Evolutionary conservation across 1,284 basidiomycete genomes (phyloP).

Genomic region (Sphaerobolus stellatus): DNA sequence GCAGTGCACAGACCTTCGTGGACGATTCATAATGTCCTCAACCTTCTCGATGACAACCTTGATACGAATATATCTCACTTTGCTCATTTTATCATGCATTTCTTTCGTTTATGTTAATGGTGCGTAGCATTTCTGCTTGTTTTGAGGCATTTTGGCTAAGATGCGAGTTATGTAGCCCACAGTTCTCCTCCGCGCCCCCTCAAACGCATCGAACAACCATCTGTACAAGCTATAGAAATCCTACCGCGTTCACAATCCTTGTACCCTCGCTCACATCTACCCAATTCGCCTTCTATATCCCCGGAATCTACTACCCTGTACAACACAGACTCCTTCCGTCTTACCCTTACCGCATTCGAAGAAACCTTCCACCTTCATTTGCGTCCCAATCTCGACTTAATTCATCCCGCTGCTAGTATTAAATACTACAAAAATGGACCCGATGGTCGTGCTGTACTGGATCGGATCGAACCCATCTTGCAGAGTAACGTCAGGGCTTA

Average conservation of each 20-base stretch:
- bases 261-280: conserved; percentile 27
- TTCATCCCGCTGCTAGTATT: conserved; percentile 75
- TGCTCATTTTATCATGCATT: too few species aligned
- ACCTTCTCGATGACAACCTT: too few species aligned
- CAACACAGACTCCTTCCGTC: conserved; percentile 63
- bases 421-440: conserved; percentile 52
- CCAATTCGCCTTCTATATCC: conserved; percentile 35
- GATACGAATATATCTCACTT: too few species aligned
- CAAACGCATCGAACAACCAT: conserved; percentile 57
- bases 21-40: too few species aligned
- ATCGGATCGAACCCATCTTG: conserved; percentile 33
- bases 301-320: conserved; percentile 45
- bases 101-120: too few species aligned
- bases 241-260: conserved; percentile 49
- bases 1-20: too few species aligned
- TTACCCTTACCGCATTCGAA: conserved; percentile 62
- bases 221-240: conserved; percentile 61
- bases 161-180: conserved; percentile 44
- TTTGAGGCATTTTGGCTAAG: too few species aligned
- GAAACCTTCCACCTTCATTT: conserved; percentile 67
- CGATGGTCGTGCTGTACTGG: conserved; percentile 45
- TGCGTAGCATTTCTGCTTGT: too few species aligned
- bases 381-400: conserved; percentile 69
- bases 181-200: conserved; percentile 54
- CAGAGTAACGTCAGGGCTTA: conserved; percentile 56